Percentiles rank a stretch among this genome's conserved stretches.
Conservation (phyloP, 2,329 filamentous ascomycete species). For the Beauveria medogensis region DNA sequence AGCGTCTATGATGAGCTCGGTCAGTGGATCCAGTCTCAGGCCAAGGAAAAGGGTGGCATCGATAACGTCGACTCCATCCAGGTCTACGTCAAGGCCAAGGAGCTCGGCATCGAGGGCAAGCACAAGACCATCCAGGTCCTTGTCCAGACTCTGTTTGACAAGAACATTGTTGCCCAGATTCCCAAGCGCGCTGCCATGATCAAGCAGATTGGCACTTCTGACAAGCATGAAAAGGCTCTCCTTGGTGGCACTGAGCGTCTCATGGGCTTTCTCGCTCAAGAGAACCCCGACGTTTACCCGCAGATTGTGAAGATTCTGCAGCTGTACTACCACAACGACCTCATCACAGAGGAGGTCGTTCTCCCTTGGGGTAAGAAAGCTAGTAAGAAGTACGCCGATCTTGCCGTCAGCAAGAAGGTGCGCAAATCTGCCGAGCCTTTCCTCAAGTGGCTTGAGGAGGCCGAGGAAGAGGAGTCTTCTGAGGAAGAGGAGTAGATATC, state of each 20-base stretch:
- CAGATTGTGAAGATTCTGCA: constrained; percentile 81
- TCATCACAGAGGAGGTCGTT: constrained; percentile 80
- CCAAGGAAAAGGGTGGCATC: constrained; percentile 63
- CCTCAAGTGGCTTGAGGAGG: constrained; percentile 86
- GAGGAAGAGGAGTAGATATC: constrained; percentile 32
- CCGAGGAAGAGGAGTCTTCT: constrained; percentile 65
- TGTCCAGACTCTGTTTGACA: constrained; percentile 87
- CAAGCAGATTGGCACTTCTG: constrained; percentile 85
- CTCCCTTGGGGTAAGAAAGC: constrained; percentile 89
- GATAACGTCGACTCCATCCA: constrained; percentile 78
- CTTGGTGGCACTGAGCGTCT: constrained; percentile 93
- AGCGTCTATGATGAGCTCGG: constrained; percentile 85
- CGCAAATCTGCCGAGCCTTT: constrained; percentile 92
- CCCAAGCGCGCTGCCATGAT: constrained; percentile 75
- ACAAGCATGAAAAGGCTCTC: constrained; percentile 91
- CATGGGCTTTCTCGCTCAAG: constrained; percentile 60
- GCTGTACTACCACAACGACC: constrained; percentile 82
- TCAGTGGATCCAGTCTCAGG: constrained; percentile 78
- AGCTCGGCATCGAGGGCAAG: constrained; percentile 89
- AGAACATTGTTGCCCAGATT: constrained; percentile 83
- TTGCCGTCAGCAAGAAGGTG: constrained; percentile 85
- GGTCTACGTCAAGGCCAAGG: constrained; percentile 94
- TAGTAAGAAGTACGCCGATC: constrained; percentile 96
- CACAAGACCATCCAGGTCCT: constrained; percentile 88
- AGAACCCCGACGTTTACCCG: constrained; percentile 67